Percentiles rank a stretch among this genome's conserved stretches.
Conservation (phyloP, 257 asterid genomes). For the Solanum megistacrolobum region DNA sequence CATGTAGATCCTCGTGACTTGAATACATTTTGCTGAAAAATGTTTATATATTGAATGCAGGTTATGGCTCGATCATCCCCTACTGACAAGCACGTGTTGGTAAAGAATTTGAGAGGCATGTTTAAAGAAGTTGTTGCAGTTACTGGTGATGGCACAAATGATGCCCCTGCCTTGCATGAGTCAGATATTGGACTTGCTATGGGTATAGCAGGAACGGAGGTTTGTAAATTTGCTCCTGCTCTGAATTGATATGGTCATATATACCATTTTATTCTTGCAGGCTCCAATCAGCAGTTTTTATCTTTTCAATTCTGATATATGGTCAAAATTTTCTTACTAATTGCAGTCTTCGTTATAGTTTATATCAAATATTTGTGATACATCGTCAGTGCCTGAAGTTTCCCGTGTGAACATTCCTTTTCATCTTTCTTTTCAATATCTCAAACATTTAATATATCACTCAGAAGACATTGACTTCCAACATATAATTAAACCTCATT, state of each 20-base stretch:
- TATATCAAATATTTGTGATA: background rate
- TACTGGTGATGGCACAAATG: constrained; percentile 46
- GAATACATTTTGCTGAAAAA: constrained; percentile 5
- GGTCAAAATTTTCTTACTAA: background rate
- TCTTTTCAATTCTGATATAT: background rate
- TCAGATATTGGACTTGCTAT: constrained; percentile 44
- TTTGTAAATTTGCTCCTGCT: background rate
- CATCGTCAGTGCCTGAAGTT: background rate
- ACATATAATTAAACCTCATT: background rate
- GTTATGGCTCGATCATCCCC: constrained; percentile 99
- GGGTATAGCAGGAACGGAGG: constrained; percentile 57
- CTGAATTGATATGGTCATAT: background rate
- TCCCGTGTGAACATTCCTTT: background rate
- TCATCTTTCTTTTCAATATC: background rate
- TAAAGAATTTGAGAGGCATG: constrained; percentile 54
- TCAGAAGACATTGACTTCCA: background rate
- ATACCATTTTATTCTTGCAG: background rate
- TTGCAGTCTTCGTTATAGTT: background rate
- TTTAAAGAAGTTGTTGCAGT: constrained; percentile 87
- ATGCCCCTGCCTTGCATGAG: constrained; percentile 43
- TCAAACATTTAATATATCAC: background rate
- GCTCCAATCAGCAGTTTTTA: background rate
- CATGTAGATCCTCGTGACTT: background rate
- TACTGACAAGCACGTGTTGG: constrained; percentile 77
- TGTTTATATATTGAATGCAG: constrained; percentile 26